Percentiles rank a stretch among this genome's conserved stretches.
Conservation (phyloP, 768 basidiomycete species). For the Boletus coccyginus region DNA sequence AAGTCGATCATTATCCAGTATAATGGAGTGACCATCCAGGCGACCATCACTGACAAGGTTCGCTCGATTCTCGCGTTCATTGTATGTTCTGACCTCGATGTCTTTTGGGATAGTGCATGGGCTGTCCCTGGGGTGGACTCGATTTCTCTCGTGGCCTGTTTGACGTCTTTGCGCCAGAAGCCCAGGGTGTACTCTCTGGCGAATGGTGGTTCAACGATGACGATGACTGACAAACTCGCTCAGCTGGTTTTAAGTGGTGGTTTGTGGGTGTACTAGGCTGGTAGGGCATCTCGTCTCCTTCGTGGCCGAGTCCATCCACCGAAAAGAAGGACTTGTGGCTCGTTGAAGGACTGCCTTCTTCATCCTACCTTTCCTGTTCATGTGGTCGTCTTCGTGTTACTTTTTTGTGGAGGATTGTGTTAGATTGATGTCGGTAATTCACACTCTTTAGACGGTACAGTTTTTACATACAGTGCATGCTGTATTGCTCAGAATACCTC, state of each 20-base stretch:
- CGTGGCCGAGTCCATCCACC: neutral
- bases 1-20: conserved; percentile 58
- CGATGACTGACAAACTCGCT: conserved; percentile 10
- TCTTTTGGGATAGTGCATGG: conserved; percentile 48
- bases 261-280: neutral
- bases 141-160: conserved; percentile 73
- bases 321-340: neutral
- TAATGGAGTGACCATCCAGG: conserved; percentile 51
- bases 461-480: neutral
- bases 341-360: neutral
- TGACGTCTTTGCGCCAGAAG: conserved; percentile 45
- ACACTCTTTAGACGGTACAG: neutral
- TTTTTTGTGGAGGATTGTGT: neutral
- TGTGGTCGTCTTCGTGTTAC: neutral
- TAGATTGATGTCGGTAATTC: neutral
- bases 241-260: neutral
- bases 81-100: neutral
- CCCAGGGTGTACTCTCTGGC: conserved; percentile 54
- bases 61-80: neutral
- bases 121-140: conserved; percentile 62
- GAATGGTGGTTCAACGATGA: conserved; percentile 52
- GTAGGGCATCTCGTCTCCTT: neutral
- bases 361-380: conserved; percentile 8
- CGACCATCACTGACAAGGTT: conserved; percentile 62
- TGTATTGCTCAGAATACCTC: neutral